A percentile compares a stretch with the other conserved stretches of the same genome.
Evolutionary conservation across 2,329 filamentous ascomycete species (phyloP).

Genomic region (Aspergillus hiratsukae): DNA sequence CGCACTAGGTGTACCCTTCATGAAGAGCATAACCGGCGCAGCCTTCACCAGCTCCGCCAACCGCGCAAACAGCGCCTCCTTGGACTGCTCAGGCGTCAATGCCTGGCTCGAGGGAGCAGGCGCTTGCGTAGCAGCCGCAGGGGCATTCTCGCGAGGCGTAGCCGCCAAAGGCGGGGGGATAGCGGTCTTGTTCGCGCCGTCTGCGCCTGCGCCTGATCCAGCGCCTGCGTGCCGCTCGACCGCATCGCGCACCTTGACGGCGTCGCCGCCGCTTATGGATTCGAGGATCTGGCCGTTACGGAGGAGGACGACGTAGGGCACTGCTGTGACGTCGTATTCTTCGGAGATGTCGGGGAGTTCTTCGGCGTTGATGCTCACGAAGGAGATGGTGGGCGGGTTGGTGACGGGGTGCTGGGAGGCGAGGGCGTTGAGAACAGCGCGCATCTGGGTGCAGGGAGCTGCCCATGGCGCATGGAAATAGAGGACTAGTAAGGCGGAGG

Average conservation of each 20-base stretch:
- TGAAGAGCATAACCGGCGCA: conserved; percentile 96
- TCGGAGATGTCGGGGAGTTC: conserved; percentile 90
- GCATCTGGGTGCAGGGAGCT: conserved; percentile 92
- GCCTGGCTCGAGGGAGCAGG: conserved; percentile 21
- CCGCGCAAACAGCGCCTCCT: conserved; percentile 80
- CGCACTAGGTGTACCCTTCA: conserved; percentile 88
- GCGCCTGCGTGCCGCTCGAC: conserved; percentile 74
- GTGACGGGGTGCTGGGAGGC: conserved; percentile 76
- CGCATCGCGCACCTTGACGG: conserved; percentile 73
- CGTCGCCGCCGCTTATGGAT: conserved; percentile 84
- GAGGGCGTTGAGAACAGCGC: conserved; percentile 75
- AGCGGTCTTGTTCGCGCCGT: conserved; percentile 29
- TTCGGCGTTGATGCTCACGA: conserved; percentile 91
- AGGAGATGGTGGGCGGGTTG: conserved; percentile 64
- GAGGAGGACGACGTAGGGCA: conserved; percentile 84
- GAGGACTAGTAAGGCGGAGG: conserved; percentile 71
- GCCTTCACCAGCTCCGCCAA: conserved; percentile 85
- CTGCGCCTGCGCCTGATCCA: conserved; percentile 24
- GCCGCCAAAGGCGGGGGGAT: conserved; percentile 39
- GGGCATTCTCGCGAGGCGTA: conserved; percentile 33
- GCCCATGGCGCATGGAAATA: conserved; percentile 98
- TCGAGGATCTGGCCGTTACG: conserved; percentile 72
- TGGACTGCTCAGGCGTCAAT: conserved; percentile 52
- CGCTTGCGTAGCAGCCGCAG: conserved; percentile 27
- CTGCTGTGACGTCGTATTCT: conserved; percentile 87